phyloP scores from a whole-genome alignment of 345 rosid species.

The Streptanthus diversifolius region DNA sequence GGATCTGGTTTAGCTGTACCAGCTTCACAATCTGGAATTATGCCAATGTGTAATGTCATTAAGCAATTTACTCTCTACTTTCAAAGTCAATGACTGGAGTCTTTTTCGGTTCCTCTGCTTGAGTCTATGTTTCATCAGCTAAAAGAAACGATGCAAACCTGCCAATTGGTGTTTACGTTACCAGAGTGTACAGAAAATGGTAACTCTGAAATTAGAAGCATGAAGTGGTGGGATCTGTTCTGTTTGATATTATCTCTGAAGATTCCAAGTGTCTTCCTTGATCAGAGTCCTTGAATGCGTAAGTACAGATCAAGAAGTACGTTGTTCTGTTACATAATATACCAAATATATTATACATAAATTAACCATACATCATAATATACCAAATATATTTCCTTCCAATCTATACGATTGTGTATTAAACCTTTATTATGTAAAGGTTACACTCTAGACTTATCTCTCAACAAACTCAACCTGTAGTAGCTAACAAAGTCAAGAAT shows the following conservation, averaged over 20 bases:
- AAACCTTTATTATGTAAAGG: background rate
- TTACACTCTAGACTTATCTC: background rate
- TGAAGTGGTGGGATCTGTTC: no score
- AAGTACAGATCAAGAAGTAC: no score
- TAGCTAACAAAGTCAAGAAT: slow-evolving; percentile 3
- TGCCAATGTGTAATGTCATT: slow-evolving; percentile 64
- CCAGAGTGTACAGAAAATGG: no score
- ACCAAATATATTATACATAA: no score
- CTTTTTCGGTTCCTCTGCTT: slow-evolving; percentile 46
- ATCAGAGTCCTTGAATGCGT: no score
- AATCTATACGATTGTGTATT: background rate
- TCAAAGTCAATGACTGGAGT: slow-evolving; percentile 70
- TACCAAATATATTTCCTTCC: no score
- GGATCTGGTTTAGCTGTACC: slow-evolving; percentile 65
- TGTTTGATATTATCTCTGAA: no score
- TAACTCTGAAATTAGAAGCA: no score
- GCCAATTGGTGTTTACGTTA: background rate
- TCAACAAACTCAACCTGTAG: background rate
- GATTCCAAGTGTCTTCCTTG: no score
- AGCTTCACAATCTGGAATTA: slow-evolving; percentile 50
- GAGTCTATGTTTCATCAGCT: background rate
- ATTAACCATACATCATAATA: no score
- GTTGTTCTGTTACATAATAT: no score
- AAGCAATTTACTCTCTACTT: slow-evolving; percentile 60
- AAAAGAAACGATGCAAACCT: background rate